Conservation (phyloP, 2,329 filamentous ascomycete genomes). For the Monilinia vaccinii-corymbosi region DNA sequence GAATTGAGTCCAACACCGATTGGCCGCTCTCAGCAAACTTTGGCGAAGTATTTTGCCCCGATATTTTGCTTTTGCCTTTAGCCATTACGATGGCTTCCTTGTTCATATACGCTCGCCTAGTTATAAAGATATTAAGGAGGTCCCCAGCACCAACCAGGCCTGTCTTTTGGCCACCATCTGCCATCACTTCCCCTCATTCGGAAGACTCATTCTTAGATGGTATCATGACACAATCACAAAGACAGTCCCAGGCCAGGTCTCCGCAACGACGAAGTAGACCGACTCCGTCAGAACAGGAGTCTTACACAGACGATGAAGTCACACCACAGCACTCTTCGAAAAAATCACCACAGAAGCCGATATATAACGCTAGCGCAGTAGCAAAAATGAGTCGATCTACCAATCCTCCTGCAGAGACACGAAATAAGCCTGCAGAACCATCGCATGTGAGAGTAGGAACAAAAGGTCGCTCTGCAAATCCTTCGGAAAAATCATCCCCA, state of each 20-base stretch:
- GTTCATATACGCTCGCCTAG: background rate
- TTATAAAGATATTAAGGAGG: background rate
- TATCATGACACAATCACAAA: background rate
- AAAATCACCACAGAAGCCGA: background rate
- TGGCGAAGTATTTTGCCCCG: background rate
- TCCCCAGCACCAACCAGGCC: background rate
- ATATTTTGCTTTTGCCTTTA: background rate
- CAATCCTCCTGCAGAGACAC: background rate
- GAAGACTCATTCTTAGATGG: no score
- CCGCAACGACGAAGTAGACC: background rate
- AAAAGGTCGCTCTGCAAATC: background rate
- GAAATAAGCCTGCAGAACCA: background rate
- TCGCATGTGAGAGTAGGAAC: background rate
- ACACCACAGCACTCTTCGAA: background rate
- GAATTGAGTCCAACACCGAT: background rate
- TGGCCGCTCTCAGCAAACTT: background rate
- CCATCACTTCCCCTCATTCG: background rate
- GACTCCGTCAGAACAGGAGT: background rate
- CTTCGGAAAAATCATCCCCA: background rate
- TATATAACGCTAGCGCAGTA: background rate
- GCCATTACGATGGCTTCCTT: background rate
- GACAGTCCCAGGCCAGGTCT: background rate
- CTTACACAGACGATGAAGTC: background rate
- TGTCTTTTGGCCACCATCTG: background rate
- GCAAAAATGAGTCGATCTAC: background rate